These are phyloP conservation scores for Stagonosporopsis rhizophila DNA, from an alignment of 2,329 filamentous ascomycete genomes.

Conservation along the genomic window DNA sequence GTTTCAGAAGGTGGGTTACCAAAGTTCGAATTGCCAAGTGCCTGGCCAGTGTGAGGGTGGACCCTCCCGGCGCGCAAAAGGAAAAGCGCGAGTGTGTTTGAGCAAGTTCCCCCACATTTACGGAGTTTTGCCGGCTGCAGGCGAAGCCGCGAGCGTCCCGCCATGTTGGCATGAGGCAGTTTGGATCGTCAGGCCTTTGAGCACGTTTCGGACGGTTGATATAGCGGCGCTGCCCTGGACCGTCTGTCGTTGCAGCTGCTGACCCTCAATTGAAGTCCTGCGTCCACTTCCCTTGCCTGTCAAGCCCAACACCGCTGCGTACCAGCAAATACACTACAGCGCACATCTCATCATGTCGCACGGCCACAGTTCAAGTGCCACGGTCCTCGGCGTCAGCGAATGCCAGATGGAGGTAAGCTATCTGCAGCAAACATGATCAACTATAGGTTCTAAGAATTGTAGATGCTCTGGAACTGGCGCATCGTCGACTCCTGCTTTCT, in stretches of 20 bases:
- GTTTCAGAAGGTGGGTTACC: constrained; percentile 16
- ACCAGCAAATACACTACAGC: neutral
- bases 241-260: neutral
- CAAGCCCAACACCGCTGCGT: constrained; percentile 3
- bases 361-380: constrained; percentile 20
- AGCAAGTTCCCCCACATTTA: constrained; percentile 43
- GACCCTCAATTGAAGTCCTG: constrained; percentile 3
- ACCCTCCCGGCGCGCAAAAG: neutral
- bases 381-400: constrained; percentile 27
- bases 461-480: constrained; percentile 86
- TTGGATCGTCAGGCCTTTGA: constrained; percentile 13
- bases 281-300: neutral
- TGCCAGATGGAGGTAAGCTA: constrained; percentile 52
- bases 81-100: constrained; percentile 37
- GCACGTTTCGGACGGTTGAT: constrained; percentile 17
- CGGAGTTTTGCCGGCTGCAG: constrained; percentile 14
- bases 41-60: constrained; percentile 23
- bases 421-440: too few relatives aligned
- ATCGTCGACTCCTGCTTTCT: constrained; percentile 77
- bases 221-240: constrained; percentile 15
- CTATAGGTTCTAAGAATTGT: neutral
- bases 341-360: constrained; percentile 23
- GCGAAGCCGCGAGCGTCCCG: constrained; percentile 8
- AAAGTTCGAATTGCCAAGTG: constrained; percentile 26
- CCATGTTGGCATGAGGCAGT: constrained; percentile 14